A percentile compares a stretch with the other conserved stretches of the same genome.
phyloP scores from a whole-genome alignment of 352 stramenopile species.

The Sclerospora graminicola region DNA sequence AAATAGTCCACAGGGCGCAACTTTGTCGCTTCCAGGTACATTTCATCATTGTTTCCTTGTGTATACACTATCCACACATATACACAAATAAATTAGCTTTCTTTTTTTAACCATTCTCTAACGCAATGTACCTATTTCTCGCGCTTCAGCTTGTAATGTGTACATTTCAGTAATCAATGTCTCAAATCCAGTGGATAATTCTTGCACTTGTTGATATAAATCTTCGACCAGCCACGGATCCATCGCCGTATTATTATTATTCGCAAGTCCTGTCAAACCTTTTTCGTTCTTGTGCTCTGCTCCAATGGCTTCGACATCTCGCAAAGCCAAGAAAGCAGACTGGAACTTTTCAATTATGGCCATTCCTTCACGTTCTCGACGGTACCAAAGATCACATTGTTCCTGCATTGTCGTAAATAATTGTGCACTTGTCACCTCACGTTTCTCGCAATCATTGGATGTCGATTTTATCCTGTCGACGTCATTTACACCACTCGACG shows the following conservation, averaged over 20 bases:
- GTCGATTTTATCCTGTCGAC: constrained; percentile 1
- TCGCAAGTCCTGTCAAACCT: constrained; percentile 19
- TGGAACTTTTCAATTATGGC: constrained; percentile 57
- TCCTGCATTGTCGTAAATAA: constrained; percentile 36
- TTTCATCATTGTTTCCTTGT: background rate
- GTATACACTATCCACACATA: constrained; percentile 5
- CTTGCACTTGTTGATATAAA: constrained; percentile 49
- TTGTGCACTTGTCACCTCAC: background rate
- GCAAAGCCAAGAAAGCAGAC: constrained; percentile 38
- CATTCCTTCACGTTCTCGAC: constrained; percentile 56
- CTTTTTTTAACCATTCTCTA: background rate
- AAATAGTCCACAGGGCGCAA: constrained; percentile 51
- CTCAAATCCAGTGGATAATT: constrained; percentile 33
- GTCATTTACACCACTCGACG: background rate
- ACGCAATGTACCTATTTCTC: constrained; percentile 20
- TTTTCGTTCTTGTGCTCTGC: constrained; percentile 3
- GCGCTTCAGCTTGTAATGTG: constrained; percentile 27
- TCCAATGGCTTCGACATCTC: constrained; percentile 10
- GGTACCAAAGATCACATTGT: constrained; percentile 39
- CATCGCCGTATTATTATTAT: constrained; percentile 29
- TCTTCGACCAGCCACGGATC: constrained; percentile 64
- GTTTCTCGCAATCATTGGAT: background rate
- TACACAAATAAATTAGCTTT: background rate
- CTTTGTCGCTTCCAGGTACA: constrained; percentile 10
- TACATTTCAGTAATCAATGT: constrained; percentile 56